Evolutionary conservation across 1,139 yeast genomes (phyloP).

Genomic region (Candida albicans): DNA sequence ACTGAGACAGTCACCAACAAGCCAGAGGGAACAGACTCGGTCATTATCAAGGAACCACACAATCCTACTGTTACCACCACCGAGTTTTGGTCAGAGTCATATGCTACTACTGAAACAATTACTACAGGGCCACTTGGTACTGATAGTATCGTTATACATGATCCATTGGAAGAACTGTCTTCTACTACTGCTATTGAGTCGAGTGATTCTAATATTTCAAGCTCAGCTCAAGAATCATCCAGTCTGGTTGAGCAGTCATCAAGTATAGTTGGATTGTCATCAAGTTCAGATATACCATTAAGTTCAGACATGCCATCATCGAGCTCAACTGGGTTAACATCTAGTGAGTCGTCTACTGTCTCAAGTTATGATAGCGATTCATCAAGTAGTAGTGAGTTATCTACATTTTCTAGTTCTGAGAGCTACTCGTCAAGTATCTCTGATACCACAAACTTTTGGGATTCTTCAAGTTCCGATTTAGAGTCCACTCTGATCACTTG

Average conservation of each 20-base stretch:
- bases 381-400: constrained; percentile 20
- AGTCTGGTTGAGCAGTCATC: constrained; percentile 11
- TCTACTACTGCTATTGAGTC: too few relatives aligned
- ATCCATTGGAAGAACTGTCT: too few relatives aligned
- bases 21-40: constrained; percentile 14
- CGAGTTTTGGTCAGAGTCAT: neutral
- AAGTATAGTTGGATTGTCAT: constrained; percentile 11
- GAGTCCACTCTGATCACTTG: too few relatives aligned
- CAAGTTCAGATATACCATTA: neutral
- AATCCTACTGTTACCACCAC: constrained; percentile 7
- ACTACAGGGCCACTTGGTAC: neutral
- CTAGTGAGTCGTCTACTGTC: neutral
- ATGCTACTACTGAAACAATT: constrained; percentile 2
- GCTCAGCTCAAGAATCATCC: constrained; percentile 13
- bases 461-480: too few relatives aligned
- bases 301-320: too few relatives aligned
- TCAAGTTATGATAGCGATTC: too few relatives aligned
- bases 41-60: constrained; percentile 17
- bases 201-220: too few relatives aligned
- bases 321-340: too few relatives aligned
- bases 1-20: constrained; percentile 10
- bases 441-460: too few relatives aligned
- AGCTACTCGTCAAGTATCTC: too few relatives aligned
- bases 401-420: constrained; percentile 14
- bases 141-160: constrained; percentile 12